A percentile compares a stretch with the other conserved stretches of the same genome.
These are phyloP conservation scores for Geotrichum reessii DNA, from an alignment of 1,139 yeast species.

Conservation along the genomic window DNA sequence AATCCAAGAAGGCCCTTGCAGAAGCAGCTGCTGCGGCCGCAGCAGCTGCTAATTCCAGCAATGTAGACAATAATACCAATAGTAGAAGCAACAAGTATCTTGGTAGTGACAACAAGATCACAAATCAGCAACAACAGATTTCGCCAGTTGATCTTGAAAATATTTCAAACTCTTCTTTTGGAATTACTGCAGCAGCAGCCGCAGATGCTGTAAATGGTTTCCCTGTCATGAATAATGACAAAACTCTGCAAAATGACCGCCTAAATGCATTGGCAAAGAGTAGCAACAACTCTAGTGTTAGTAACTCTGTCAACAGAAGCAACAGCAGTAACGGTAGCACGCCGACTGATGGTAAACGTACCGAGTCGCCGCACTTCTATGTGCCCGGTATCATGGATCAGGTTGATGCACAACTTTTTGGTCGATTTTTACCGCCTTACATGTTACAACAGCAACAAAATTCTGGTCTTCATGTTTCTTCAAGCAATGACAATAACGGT, in stretches of 20 bases:
- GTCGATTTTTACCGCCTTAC: slow-evolving; percentile 76
- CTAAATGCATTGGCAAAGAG: neutral
- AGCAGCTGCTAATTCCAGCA: neutral
- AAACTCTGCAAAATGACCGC: neutral
- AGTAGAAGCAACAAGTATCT: neutral
- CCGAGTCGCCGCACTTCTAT: slow-evolving; percentile 35
- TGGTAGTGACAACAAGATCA: neutral
- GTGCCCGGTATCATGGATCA: slow-evolving; percentile 80
- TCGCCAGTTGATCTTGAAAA: neutral
- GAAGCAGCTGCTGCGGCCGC: slow-evolving; percentile 1
- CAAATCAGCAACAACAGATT: neutral
- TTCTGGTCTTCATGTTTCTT: neutral
- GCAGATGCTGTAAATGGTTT: slow-evolving; percentile 12
- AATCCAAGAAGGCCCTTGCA: slow-evolving; percentile 1
- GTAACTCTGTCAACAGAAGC: neutral
- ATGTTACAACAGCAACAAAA: slow-evolving; percentile 43
- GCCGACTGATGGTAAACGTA: neutral
- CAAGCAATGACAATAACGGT: neutral
- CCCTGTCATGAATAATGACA: neutral
- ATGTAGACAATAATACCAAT: neutral
- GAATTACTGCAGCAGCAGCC: slow-evolving; percentile 7
- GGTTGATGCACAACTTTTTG: slow-evolving; percentile 76
- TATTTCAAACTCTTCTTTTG: neutral
- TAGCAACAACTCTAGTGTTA: neutral
- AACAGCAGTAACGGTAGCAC: neutral